Evolutionary conservation across 169 alveolate genomes (phyloP), one percentile per base, ranked within the genome.

Genomic region (Plasmodium adleri): DNA sequence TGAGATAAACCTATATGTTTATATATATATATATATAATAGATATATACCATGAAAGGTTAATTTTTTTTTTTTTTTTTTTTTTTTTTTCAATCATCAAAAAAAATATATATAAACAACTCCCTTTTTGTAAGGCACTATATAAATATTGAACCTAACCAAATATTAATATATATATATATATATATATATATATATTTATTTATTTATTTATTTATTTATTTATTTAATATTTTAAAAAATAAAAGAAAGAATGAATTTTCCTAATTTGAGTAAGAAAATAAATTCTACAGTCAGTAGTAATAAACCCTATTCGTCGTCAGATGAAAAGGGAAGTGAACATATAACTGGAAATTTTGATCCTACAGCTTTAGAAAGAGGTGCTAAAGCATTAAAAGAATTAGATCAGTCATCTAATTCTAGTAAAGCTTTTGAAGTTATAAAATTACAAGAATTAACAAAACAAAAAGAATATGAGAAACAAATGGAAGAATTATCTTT

Each of bases 291-390:
- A 13, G 63, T 62, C 3, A 50, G 56, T 24, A 22, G 8, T 5
- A 47, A 52, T 39, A 22, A 17, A 20, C 39, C 47, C 6, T 26
- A 22, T 49, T 20, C n/a, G 15, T 13, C 8, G 15, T 15, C 54
- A 59, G 83, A 68, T 49, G 85, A 71, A 6, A 74, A 58, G 9
- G 58, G 59, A 26, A 60, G 54, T 10, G 80, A 68, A 12, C 72
- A 88, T 20, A 75, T 73, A 4, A 83, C 93, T 3, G 72, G 83
- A 12, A 60, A 91, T 87, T 94, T 99, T 92, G 99, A 99, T 90
- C 99, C 99, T 3, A 93, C 99, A 0, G 99, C 99, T 1, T 96
- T 99, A 68, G 99, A 99, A 94, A 96, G 99, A 76, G 99, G 99
- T 24, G 99, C 99, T 3, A 95, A 97, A 95, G 99, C 99, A 10